Percentiles rank a stretch among this genome's conserved stretches.
These are phyloP conservation scores for Pythium biforme DNA, from an alignment of 352 stramenopile genomes.

Conservation along the genomic window DNA sequence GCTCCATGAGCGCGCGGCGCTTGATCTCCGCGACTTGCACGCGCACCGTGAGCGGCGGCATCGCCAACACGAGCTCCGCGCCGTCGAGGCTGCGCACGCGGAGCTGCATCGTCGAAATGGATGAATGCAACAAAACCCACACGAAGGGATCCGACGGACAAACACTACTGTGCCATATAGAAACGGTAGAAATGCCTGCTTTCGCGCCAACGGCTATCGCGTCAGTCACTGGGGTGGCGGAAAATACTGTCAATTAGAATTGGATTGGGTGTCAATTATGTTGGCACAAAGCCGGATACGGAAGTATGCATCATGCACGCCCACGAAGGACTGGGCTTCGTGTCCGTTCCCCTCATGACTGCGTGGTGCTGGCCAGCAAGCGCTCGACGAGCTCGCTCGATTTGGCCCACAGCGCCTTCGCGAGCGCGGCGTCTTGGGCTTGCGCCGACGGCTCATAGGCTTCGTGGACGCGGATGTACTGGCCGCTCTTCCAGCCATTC, in stretches of 20 bases:
- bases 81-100: conserved; percentile 55
- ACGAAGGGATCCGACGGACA: conserved; percentile 1
- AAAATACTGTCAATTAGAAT: no score
- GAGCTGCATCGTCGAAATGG: conserved; percentile 23
- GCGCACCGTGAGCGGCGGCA: conserved; percentile 38
- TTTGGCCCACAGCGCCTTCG: conserved; percentile 32
- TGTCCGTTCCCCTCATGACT: no score
- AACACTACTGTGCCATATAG: neutral
- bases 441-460: conserved; percentile 19
- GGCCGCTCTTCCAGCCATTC: conserved; percentile 22
- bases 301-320: no score
- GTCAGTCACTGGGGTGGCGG: no score
- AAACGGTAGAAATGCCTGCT: neutral
- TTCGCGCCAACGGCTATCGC: no score
- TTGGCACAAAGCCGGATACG: no score
- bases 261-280: no score
- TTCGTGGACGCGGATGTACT: conserved; percentile 32
- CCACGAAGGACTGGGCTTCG: no score
- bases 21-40: conserved; percentile 55
- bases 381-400: no score
- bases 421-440: conserved; percentile 23
- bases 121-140: neutral
- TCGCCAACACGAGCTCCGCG: conserved; percentile 50
- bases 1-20: conserved; percentile 19
- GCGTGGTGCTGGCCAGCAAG: no score